Conservation (phyloP, 805 yeast species). For the Kazachstania bromeliacearum region DNA sequence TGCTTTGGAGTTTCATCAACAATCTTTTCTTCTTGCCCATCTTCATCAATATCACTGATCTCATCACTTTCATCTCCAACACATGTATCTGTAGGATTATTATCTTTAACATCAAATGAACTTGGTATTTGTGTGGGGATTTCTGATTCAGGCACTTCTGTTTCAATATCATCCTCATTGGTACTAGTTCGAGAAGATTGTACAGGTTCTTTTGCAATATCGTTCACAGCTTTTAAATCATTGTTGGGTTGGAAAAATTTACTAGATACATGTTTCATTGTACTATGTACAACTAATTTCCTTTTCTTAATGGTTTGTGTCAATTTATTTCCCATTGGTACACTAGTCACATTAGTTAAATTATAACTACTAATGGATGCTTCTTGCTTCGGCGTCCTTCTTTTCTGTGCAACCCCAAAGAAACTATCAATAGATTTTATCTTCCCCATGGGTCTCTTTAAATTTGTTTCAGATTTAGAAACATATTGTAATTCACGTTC, state of each 20-base stretch:
- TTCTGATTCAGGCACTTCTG: slow-evolving; percentile 24
- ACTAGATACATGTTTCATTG: not conserved
- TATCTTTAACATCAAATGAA: not conserved
- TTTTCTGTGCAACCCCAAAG: slow-evolving; percentile 1
- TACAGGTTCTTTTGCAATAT: not conserved
- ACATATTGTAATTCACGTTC: slow-evolving; percentile 22
- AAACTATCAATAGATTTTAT: slow-evolving; percentile 1
- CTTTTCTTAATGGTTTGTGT: slow-evolving; percentile 1
- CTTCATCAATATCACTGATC: slow-evolving; percentile 3
- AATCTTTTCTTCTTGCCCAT: no score
- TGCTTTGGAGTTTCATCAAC: no score
- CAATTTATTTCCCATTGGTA: not conserved
- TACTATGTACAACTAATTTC: not conserved
- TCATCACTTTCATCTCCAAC: slow-evolving; percentile 3
- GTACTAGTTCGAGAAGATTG: not conserved
- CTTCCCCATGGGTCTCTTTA: not conserved
- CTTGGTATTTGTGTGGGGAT: slow-evolving; percentile 22
- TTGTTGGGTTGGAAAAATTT: not conserved
- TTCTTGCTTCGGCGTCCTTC: not conserved
- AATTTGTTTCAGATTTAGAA: slow-evolving; percentile 17
- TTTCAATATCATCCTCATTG: slow-evolving; percentile 11
- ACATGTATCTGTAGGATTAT: slow-evolving; percentile 1
- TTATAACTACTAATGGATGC: not conserved
- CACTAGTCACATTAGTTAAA: not conserved
- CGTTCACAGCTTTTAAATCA: not conserved